Percentiles rank a stretch among this genome's conserved stretches.
Conservation (phyloP, 768 basidiomycete genomes). For the Crassisporium funariophilum region DNA sequence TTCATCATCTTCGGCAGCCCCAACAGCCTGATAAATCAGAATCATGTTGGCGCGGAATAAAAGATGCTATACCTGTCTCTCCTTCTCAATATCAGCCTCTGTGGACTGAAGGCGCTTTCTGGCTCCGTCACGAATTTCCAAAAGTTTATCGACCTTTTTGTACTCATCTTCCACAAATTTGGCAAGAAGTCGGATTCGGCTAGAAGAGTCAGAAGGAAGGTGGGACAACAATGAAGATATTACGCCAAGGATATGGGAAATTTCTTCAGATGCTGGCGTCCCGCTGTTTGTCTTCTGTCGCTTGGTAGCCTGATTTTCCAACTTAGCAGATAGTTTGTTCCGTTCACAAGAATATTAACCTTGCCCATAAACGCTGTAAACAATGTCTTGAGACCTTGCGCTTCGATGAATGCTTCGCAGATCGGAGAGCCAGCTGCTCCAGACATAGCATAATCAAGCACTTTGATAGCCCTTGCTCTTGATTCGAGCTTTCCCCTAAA, state of each 20-base stretch:
- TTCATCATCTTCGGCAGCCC: conserved; percentile 54
- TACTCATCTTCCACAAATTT: conserved; percentile 95
- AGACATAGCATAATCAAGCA: conserved; percentile 88
- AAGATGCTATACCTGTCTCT: conserved; percentile 55
- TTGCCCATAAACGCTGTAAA: conserved; percentile 96
- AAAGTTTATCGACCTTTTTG: conserved; percentile 91
- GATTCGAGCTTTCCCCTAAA: conserved; percentile 81
- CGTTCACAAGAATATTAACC: conserved; percentile 54
- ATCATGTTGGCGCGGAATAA: neutral
- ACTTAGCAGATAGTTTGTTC: too few relatives aligned
- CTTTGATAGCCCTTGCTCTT: conserved; percentile 84
- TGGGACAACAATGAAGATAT: conserved; percentile 87
- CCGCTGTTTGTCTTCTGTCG: conserved; percentile 58
- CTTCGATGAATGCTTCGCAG: conserved; percentile 88
- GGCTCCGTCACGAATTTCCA: conserved; percentile 83
- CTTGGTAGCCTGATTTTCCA: conserved; percentile 46
- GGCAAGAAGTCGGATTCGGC: conserved; percentile 78
- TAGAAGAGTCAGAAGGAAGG: conserved; percentile 80
- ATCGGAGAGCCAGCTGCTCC: conserved; percentile 65
- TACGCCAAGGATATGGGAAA: conserved; percentile 85
- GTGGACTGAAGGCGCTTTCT: conserved; percentile 57
- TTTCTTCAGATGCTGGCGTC: conserved; percentile 73
- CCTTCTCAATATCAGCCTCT: conserved; percentile 68
- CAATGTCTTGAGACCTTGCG: conserved; percentile 83
- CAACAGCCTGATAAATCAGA: conserved; percentile 46